Conservation (phyloP, 768 basidiomycete genomes). For the Podaxis sp. region DNA sequence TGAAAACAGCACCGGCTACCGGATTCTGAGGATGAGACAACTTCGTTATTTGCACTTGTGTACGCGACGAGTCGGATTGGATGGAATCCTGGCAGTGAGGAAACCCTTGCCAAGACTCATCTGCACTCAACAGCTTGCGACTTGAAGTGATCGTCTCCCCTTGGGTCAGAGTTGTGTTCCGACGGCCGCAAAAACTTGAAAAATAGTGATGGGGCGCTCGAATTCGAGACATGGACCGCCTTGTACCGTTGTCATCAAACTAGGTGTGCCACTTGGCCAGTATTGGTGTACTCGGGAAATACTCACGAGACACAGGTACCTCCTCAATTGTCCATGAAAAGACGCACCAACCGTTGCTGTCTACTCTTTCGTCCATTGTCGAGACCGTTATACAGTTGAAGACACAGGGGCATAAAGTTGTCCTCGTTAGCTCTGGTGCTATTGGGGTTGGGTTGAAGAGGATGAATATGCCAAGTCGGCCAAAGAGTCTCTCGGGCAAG, state of each 20-base stretch:
- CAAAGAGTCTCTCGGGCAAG: conserved; percentile 85
- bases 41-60: too few relatives aligned
- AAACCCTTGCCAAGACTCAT: too few relatives aligned
- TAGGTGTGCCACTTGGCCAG: conserved; percentile 42
- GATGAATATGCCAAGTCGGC: conserved; percentile 77
- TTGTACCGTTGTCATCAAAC: conserved; percentile 81
- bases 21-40: too few relatives aligned
- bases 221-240: not conserved
- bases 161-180: not conserved
- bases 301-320: conserved; percentile 52
- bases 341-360: conserved; percentile 88
- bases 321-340: conserved; percentile 96
- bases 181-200: not conserved
- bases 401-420: conserved; percentile 84
- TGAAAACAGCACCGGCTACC: too few relatives aligned
- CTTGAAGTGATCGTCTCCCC: not conserved
- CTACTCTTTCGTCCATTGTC: conserved; percentile 86
- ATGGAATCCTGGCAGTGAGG: too few relatives aligned
- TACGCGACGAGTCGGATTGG: too few relatives aligned
- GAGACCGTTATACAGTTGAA: conserved; percentile 84
- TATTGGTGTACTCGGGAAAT: conserved; percentile 1
- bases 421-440: conserved; percentile 96
- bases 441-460: conserved; percentile 92
- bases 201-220: conserved; percentile 4
- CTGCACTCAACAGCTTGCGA: not conserved